phyloP scores from a whole-genome alignment of 345 rosid genomes.

The Syzygium oleosum region DNA sequence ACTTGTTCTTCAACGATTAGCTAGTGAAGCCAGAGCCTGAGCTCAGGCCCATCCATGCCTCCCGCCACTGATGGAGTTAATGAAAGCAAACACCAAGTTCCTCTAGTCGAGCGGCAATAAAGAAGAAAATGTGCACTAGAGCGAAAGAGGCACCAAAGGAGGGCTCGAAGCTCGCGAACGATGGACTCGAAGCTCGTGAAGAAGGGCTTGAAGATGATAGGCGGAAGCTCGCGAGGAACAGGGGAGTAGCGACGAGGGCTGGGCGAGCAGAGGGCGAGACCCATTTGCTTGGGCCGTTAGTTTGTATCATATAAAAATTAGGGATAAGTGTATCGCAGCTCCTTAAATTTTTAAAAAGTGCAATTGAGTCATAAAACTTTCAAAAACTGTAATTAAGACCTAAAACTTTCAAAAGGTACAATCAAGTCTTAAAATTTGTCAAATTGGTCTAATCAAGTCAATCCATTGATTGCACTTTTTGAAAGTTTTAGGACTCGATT shows the following conservation, averaged over 20 bases:
- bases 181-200: neutral
- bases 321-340: too few relatives aligned
- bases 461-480: too few relatives aligned
- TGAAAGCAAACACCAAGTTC: neutral
- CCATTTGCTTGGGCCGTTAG: neutral
- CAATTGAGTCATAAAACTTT: too few relatives aligned
- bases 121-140: neutral
- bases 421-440: too few relatives aligned
- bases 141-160: neutral
- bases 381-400: too few relatives aligned
- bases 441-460: too few relatives aligned
- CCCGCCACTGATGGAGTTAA: neutral
- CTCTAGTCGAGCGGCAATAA: neutral
- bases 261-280: neutral
- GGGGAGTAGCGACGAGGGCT: neutral
- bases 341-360: too few relatives aligned
- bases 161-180: neutral
- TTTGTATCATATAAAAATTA: too few relatives aligned
- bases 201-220: neutral
- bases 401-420: too few relatives aligned
- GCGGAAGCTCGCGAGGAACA: neutral
- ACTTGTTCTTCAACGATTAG: neutral
- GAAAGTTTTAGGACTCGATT: too few relatives aligned
- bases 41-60: neutral
- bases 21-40: neutral